Evolutionary conservation across 2,329 filamentous ascomycete species (phyloP).

Genomic region (Penicillium sp.): DNA sequence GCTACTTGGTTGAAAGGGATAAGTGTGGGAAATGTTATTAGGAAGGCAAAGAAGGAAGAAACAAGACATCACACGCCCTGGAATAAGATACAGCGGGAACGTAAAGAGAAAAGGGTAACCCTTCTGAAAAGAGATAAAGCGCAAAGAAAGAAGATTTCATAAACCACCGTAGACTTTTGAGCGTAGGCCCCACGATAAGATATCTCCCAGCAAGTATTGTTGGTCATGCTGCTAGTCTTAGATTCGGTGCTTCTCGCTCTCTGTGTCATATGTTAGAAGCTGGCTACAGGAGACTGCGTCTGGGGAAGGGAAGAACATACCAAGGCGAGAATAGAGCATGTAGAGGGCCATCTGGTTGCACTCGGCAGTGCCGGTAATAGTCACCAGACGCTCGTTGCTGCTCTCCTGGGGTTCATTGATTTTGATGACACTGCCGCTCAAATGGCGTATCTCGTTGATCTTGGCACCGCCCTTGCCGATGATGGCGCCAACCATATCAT

Average conservation of each 20-base stretch:
- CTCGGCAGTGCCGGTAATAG: conserved; percentile 94
- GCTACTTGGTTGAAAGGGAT: conserved; percentile 19
- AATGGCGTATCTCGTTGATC: conserved; percentile 97
- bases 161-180: conserved; percentile 28
- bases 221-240: conserved; percentile 32
- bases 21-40: conserved; percentile 26
- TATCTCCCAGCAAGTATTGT: conserved; percentile 1
- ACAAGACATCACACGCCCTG: conserved; percentile 24
- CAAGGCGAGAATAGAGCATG: conserved; percentile 96
- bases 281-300: background rate
- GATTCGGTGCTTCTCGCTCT: conserved; percentile 73
- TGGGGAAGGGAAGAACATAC: conserved; percentile 47
- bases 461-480: conserved; percentile 98
- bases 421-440: conserved; percentile 97
- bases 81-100: conserved; percentile 36
- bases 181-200: conserved; percentile 11
- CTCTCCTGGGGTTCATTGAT: conserved; percentile 99
- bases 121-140: conserved; percentile 13
- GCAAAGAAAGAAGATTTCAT: conserved; percentile 19
- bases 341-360: conserved; percentile 99
- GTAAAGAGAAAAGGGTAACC: conserved; percentile 17
- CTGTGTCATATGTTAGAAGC: conserved; percentile 41
- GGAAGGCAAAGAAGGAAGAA: conserved; percentile 5
- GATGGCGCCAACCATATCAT: conserved; percentile 99
- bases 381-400: conserved; percentile 95